A percentile compares a stretch with the other conserved stretches of the same genome.
Evolutionary conservation across 169 alveolate species (phyloP).

Genomic region (Eimeria tenella): DNA sequence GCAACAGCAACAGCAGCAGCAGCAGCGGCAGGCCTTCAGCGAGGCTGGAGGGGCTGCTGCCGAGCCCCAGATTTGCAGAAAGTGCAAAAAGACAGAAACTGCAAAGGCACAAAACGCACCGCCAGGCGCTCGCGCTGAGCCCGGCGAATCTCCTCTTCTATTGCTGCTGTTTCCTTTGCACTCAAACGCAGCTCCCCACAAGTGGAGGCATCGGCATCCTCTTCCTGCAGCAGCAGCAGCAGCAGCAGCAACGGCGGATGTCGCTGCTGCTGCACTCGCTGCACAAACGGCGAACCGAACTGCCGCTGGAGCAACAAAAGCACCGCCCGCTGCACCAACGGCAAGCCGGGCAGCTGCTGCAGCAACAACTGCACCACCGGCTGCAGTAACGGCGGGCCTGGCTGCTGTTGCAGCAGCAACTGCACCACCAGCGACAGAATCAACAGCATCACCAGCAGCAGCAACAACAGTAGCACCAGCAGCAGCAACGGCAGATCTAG

Average conservation of each 20-base stretch:
- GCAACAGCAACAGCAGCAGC: too few relatives aligned
- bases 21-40: too few relatives aligned
- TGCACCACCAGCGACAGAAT: neutral
- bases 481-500: too few relatives aligned
- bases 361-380: neutral
- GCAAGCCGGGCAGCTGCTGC: conserved; percentile 5
- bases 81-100: neutral
- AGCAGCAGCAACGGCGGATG: neutral
- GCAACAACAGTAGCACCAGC: too few relatives aligned
- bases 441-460: too few relatives aligned
- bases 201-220: neutral
- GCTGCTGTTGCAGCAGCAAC: neutral
- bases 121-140: conserved; percentile 17
- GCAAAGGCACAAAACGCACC: neutral
- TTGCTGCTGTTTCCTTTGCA: conserved; percentile 27
- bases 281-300: neutral
- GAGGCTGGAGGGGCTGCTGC: too few relatives aligned
- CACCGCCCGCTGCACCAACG: neutral
- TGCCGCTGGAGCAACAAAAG: neutral
- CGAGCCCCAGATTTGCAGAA: too few relatives aligned
- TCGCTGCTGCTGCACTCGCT: neutral
- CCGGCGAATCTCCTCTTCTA: conserved; percentile 33
- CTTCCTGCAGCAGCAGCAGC: conserved; percentile 38
- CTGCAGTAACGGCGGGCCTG: neutral
- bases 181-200: conserved; percentile 52